Evolutionary conservation across 495 filamentous ascomycete species (phyloP), one percentile per base, ranked within the genome.

Genomic region (Podospora anserina): DNA sequence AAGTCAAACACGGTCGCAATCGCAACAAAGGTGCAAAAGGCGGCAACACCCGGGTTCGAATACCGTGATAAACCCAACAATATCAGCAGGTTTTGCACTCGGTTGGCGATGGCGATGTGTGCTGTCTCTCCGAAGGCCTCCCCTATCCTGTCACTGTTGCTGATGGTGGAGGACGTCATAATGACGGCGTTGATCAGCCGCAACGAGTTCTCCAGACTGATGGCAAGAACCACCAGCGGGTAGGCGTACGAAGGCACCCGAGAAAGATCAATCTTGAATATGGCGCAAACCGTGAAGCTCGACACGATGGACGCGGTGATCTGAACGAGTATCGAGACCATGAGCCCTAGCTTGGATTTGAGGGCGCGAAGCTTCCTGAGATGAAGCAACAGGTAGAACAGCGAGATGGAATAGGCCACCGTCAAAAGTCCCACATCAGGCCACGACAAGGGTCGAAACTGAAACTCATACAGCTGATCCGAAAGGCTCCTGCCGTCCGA

Each of bases 191-290:
- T 91, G 70, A 92, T 89, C 63, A 92, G 81, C 44, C 88, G 82
- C 74, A 91, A 86, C 68, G 90, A 90, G 71, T 92, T 91, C 69
- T 91, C 89, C 59, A 91, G 78, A 62, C 90, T 90, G 75, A 91
- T 87, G 39, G 84, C 83, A 54, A 92, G 81, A 16, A 91, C 82
- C n/a, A 91, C 88, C 9, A 90, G 83, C 0, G 90, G 90, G 76
- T 90, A 92, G 30, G 85, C 84, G 56, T 86, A 82, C 68, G 81
- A 81, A 4, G 87, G 87, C 63, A 89, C 81, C 63, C 84, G 82
- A 54, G 87, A 88, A 2, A 89, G 78, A 63, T 88, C 85, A 65
- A 89, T 79, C 67, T 87, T 86, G 64, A 88, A 78, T 39, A 89
- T 81, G 55, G 86, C 87, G 69, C 88, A 87, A 62, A 89, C 78